phyloP scores from a whole-genome alignment of 371 early-diverging fungal species.

The Syncephalis fuscata region DNA sequence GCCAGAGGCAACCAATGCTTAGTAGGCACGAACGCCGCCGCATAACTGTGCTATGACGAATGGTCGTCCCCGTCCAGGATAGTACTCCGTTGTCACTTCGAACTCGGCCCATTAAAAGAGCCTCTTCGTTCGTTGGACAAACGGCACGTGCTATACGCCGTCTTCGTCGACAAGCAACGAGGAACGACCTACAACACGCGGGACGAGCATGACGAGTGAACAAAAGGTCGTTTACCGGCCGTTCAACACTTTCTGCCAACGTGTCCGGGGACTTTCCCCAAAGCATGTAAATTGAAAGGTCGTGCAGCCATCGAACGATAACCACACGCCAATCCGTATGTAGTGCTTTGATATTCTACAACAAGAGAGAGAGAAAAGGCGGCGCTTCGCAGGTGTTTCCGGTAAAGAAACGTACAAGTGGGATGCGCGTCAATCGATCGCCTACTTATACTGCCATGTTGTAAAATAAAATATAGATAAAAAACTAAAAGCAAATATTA shows the following conservation, averaged over 20 bases:
- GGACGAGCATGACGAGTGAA: slow-evolving; percentile 3
- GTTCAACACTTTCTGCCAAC: slow-evolving; percentile 20
- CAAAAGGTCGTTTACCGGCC: slow-evolving; percentile 21
- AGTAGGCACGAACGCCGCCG: slow-evolving; percentile 11
- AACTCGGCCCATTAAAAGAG: too few species aligned
- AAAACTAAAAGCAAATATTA: too few species aligned
- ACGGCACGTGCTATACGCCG: too few species aligned
- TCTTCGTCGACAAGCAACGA: too few species aligned
- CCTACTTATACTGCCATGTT: too few species aligned
- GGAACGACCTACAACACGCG: slow-evolving; percentile 1
- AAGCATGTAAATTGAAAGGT: slow-evolving; percentile 9
- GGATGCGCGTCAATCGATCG: too few species aligned
- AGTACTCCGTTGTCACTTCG: neutral
- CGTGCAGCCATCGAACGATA: neutral
- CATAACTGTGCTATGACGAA: slow-evolving; percentile 31
- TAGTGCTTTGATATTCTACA: slow-evolving; percentile 14
- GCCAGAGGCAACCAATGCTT: too few species aligned
- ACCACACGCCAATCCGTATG: slow-evolving; percentile 13
- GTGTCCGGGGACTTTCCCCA: slow-evolving; percentile 29
- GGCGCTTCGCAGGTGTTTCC: too few species aligned
- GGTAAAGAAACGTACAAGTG: too few species aligned
- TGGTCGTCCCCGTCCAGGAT: slow-evolving; percentile 5
- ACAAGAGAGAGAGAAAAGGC: too few species aligned
- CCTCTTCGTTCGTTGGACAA: too few species aligned
- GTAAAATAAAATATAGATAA: too few species aligned